phyloP scores from a whole-genome alignment of 352 stramenopile species.

The Phytophthora meadii region DNA sequence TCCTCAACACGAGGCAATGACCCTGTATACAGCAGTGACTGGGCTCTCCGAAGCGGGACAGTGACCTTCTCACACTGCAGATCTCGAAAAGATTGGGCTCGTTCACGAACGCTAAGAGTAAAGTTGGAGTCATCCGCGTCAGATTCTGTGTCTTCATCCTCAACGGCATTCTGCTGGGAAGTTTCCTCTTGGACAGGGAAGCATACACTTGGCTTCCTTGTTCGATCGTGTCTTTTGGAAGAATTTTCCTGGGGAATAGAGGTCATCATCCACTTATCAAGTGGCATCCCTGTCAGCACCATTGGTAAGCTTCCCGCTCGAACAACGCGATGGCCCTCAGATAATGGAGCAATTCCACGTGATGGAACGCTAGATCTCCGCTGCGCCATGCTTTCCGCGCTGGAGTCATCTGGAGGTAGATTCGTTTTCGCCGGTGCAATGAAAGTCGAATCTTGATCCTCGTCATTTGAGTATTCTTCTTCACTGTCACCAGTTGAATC shows the following conservation, averaged over 20 bases:
- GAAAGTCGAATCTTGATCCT: conserved; percentile 9
- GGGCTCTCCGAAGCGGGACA: conserved; percentile 28
- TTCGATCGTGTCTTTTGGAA: conserved; percentile 18
- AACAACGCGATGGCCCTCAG: conserved; percentile 1
- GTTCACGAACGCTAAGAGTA: conserved; percentile 1
- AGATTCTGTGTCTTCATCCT: conserved; percentile 20
- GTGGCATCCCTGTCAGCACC: conserved; percentile 12
- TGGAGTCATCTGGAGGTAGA: neutral
- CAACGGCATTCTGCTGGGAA: conserved; percentile 7
- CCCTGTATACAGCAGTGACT: conserved; percentile 36
- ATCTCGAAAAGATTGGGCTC: conserved; percentile 37
- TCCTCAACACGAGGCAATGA: conserved; percentile 49
- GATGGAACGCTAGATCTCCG: conserved; percentile 40
- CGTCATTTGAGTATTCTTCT: conserved; percentile 16
- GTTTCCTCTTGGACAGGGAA: conserved; percentile 22
- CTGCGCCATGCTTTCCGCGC: conserved; percentile 9
- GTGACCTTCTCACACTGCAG: conserved; percentile 8
- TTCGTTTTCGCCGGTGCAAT: neutral
- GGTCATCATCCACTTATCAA: conserved; percentile 21
- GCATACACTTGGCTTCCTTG: conserved; percentile 5
- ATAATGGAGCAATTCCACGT: neutral
- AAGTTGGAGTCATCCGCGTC: neutral
- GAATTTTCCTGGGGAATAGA: conserved; percentile 25
- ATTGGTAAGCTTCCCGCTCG: conserved; percentile 37
- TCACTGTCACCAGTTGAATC: conserved; percentile 7